Evolutionary conservation across 129 eudicot species (phyloP).

Genomic region (Artemisia tridentata): DNA sequence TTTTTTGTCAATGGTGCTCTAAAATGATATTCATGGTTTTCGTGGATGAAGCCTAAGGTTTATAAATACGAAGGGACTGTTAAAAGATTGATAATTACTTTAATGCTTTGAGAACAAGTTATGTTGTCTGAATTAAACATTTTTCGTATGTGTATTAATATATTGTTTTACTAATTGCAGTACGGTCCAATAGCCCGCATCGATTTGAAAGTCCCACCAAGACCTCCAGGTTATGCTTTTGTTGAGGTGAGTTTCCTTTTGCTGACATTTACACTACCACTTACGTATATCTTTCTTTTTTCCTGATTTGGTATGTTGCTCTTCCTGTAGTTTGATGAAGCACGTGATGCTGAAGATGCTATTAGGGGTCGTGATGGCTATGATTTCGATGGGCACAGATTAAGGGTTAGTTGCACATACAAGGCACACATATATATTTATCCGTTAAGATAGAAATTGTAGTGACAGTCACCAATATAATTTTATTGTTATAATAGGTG

Average conservation of each 20-base stretch:
- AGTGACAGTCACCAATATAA: conserved; percentile 1
- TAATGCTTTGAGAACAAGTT: neutral
- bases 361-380: conserved; percentile 96
- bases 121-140: neutral
- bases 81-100: neutral
- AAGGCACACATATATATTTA: conserved; percentile 12
- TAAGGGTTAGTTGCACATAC: conserved; percentile 59
- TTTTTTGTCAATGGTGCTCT: neutral
- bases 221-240: conserved; percentile 98
- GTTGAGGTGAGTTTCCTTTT: conserved; percentile 66
- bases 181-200: conserved; percentile 86
- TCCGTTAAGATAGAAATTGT: neutral
- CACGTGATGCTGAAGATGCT: conserved; percentile 95
- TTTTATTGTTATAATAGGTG: conserved; percentile 42
- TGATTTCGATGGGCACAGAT: conserved; percentile 85
- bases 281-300: neutral
- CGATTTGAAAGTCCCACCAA: conserved; percentile 91
- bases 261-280: neutral
- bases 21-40: neutral
- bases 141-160: conserved; percentile 1
- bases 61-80: neutral
- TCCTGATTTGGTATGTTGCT: neutral
- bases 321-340: conserved; percentile 69
- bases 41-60: neutral
- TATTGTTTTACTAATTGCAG: conserved; percentile 39